phyloP scores from a whole-genome alignment of 2,329 filamentous ascomycete genomes.

The Peltaster fructicola region DNA sequence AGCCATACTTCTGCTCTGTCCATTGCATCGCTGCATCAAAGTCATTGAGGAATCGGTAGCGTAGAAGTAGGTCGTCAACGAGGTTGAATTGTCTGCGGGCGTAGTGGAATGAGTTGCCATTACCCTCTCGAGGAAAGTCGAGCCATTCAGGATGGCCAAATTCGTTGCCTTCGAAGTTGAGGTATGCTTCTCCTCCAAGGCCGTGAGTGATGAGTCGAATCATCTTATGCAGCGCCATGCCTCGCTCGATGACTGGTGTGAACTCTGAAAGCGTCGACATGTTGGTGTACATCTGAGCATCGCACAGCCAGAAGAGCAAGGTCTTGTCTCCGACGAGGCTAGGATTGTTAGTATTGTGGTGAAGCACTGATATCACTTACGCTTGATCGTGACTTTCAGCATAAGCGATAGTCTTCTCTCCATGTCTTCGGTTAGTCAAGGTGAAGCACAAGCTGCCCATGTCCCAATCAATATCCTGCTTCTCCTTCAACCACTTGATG shows the following conservation, averaged over 20 bases:
- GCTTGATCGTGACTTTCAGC: conserved; percentile 96
- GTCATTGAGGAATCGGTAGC: conserved; percentile 81
- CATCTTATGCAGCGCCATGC: conserved; percentile 91
- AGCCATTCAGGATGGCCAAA: conserved; percentile 99
- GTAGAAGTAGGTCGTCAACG: conserved; percentile 65
- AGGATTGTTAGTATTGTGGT: conserved; percentile 9
- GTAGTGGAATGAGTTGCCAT: conserved; percentile 23
- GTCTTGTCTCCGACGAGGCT: conserved; percentile 93
- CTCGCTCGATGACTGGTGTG: conserved; percentile 75
- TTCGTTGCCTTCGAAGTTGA: conserved; percentile 98
- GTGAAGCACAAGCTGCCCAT: conserved; percentile 72
- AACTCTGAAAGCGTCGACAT: conserved; percentile 79
- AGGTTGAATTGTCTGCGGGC: conserved; percentile 77
- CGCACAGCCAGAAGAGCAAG: conserved; percentile 94
- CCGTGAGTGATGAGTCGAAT: conserved; percentile 84
- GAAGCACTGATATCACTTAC: conserved; percentile 34
- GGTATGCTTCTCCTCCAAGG: conserved; percentile 86
- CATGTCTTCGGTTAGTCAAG: conserved; percentile 78
- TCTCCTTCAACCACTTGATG: conserved; percentile 96
- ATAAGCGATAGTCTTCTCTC: conserved; percentile 97
- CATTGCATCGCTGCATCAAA: conserved; percentile 88
- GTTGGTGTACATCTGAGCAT: conserved; percentile 92
- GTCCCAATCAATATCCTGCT: conserved; percentile 81
- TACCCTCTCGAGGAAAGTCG: conserved; percentile 81
- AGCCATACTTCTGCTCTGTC: conserved; percentile 75